Evolutionary conservation across 805 yeast genomes (phyloP).

Genomic region (Ogataea ramenticola): DNA sequence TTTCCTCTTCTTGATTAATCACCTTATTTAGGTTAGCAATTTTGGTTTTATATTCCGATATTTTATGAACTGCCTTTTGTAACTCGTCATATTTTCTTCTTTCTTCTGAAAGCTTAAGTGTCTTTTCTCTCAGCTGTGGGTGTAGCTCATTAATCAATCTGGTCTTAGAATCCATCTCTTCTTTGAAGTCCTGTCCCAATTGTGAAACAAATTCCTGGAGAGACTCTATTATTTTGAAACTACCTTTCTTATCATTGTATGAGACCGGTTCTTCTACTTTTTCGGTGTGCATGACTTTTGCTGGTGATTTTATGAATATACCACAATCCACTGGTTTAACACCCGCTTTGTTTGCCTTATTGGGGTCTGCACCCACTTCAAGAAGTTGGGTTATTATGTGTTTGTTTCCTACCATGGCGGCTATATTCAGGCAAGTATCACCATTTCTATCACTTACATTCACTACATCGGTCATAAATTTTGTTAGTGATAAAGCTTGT

Average conservation of each 20-base stretch:
- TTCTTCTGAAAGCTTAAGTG: conserved; percentile 40
- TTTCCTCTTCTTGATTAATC: conserved; percentile 52
- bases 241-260: conserved; percentile 12
- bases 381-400: conserved; percentile 74
- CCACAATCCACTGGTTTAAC: conserved; percentile 85
- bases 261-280: not conserved
- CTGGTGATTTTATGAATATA: conserved; percentile 33
- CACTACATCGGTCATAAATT: conserved; percentile 62
- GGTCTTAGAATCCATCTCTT: conserved; percentile 48
- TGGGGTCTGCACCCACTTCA: conserved; percentile 83
- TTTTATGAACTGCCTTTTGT: conserved; percentile 33
- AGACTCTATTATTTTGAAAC: conserved; percentile 39
- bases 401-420: conserved; percentile 80
- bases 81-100: conserved; percentile 47
- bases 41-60: conserved; percentile 47
- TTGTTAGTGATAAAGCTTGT: conserved; percentile 41
- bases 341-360: conserved; percentile 76
- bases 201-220: conserved; percentile 43
- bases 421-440: conserved; percentile 89
- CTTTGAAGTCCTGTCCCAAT: conserved; percentile 52
- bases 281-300: not conserved
- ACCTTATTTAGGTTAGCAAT: conserved; percentile 55
- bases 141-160: conserved; percentile 45
- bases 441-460: conserved; percentile 92
- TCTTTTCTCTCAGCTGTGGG: conserved; percentile 49